Base-by-base conservation (phyloP, 1,284 basidiomycete genomes). In the Cryptococcus sp. region DNA sequence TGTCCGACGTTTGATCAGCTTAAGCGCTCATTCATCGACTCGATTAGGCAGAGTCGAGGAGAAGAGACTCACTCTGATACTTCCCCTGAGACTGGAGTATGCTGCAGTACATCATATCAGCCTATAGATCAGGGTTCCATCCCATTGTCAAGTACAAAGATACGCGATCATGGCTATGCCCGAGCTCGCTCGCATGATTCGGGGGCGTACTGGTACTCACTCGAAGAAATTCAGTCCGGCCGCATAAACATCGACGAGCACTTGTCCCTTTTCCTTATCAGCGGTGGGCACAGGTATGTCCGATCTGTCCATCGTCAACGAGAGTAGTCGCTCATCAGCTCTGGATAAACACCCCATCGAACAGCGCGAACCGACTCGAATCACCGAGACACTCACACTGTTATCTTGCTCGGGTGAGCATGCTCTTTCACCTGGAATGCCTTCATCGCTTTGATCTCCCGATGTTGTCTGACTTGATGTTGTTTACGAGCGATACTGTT, bases 41-140 rank as follows among this genome's bases (percentile, higher is more conserved):
- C 4, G 17, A 8, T 15, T 19, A 3, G 45, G 27, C 23, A 22
- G 2, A 45, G 49, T 22, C 39, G 23, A 41, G 8, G 31, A 2
- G 8, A 13, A 31, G 6, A 16, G 44, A 67, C 74, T 55, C 47
- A 78, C 80, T 80, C 75, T 96, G 92, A 74, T 94, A 89, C 81
- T 89, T 92, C 53, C 92, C 92, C 79, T 93, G 89, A 1, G 87
- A 81, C 80, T 92, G 90, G 23, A 93, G 80, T 64, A 91, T 91
- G 61, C 78, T 76, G 56, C 13, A 20, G 11, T n/a, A 35, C 31
- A 35, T 45, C 22, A 5, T 19, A 19, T 42, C 41, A 42, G 42
- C 22, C 42, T n/a, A 2, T 8, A n/a, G 3, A 7, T 45, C 42
- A 45, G n/a, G 19, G 5, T 13, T 15, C 42, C 16, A 5, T n/a